A percentile compares a stretch with the other conserved stretches of the same genome.
Conservation (phyloP, 106 monocot species). For the Triglochin maritima region DNA sequence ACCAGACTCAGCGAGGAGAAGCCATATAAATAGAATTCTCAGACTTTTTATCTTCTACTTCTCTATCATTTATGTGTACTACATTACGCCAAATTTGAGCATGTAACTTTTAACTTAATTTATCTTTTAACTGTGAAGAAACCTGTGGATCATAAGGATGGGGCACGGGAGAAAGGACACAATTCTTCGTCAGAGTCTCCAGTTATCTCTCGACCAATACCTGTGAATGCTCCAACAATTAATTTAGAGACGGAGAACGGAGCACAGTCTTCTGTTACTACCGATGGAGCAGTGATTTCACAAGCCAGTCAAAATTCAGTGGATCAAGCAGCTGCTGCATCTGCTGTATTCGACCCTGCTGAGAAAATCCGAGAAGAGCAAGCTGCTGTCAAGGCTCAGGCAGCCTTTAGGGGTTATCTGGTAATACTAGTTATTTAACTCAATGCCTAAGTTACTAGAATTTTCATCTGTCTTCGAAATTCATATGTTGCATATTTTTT, state of each 20-base stretch:
- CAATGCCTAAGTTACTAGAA: background rate
- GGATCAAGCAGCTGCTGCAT: background rate
- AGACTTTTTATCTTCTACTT: too few species aligned
- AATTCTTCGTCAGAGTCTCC: constrained; percentile 32
- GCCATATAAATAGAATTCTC: too few species aligned
- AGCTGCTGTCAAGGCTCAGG: constrained; percentile 69
- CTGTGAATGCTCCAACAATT: constrained; percentile 26
- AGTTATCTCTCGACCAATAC: constrained; percentile 54
- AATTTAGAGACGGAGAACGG: background rate
- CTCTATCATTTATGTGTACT: too few species aligned
- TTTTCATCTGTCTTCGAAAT: background rate
- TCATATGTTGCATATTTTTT: background rate
- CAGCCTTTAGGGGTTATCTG: constrained; percentile 78
- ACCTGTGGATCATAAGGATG: constrained; percentile 24
- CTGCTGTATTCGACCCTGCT: constrained; percentile 8
- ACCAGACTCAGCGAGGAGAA: too few species aligned
- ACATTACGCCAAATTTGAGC: too few species aligned
- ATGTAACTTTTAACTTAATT: too few species aligned
- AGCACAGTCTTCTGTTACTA: background rate
- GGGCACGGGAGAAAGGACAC: constrained; percentile 13
- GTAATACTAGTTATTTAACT: constrained; percentile 20
- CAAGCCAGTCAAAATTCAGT: background rate
- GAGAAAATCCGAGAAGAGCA: constrained; percentile 37
- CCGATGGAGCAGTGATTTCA: background rate
- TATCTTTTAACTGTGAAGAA: constrained; percentile 16